These are phyloP conservation scores for Orbilia oligospora DNA, from an alignment of 2,329 filamentous ascomycete species.

Conservation along the genomic window DNA sequence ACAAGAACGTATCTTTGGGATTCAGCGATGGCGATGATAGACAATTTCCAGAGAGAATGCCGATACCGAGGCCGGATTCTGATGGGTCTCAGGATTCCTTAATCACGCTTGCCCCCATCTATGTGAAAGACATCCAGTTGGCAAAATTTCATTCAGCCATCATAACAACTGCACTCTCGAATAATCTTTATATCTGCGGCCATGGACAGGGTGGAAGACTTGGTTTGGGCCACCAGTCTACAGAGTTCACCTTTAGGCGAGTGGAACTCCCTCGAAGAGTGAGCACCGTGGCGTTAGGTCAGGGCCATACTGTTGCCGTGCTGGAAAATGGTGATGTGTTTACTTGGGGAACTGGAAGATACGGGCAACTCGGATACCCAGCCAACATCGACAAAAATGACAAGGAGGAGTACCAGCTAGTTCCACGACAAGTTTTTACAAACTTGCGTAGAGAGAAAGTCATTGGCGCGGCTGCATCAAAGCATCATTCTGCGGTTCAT, in stretches of 20 bases:
- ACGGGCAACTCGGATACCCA: constrained; percentile 87
- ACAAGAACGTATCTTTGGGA: constrained; percentile 92
- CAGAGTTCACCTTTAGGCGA: constrained; percentile 86
- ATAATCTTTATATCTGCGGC: constrained; percentile 92
- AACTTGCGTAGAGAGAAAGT: constrained; percentile 88
- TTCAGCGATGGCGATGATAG: constrained; percentile 96
- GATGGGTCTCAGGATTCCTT: constrained; percentile 32
- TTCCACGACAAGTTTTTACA: constrained; percentile 91
- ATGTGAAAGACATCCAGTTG: constrained; percentile 69
- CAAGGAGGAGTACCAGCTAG: constrained; percentile 84
- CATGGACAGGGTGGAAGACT: constrained; percentile 91
- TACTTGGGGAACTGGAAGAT: constrained; percentile 92
- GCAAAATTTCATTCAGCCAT: constrained; percentile 94
- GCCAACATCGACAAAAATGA: constrained; percentile 77
- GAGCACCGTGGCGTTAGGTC: constrained; percentile 83
- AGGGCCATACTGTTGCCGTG: constrained; percentile 90
- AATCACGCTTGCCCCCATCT: constrained; percentile 32
- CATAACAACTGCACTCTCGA: constrained; percentile 85
- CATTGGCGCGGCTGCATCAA: constrained; percentile 86
- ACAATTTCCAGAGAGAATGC: constrained; percentile 89
- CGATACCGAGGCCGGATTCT: constrained; percentile 78
- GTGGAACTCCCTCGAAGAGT: constrained; percentile 78
- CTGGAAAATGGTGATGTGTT: constrained; percentile 90
- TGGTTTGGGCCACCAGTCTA: constrained; percentile 86
- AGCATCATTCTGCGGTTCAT: constrained; percentile 91